Evolutionary conservation across 495 filamentous ascomycete species (phyloP).

Genomic region (Penicillium angulare): DNA sequence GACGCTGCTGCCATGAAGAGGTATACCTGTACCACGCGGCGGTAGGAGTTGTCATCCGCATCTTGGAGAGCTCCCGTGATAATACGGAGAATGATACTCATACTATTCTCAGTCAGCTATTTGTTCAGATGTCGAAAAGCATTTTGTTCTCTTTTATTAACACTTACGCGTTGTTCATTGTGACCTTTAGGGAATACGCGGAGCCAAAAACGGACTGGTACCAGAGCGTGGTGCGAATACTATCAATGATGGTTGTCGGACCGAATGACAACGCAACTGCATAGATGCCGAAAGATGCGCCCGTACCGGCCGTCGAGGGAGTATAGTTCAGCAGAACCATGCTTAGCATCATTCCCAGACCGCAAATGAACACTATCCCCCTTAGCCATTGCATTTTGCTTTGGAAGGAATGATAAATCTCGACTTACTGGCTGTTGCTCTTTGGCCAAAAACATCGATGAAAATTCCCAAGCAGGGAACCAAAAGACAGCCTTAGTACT

Average conservation of each 20-base stretch:
- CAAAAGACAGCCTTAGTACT: conserved; percentile 33
- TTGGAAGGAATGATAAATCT: not conserved
- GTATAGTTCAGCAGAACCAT: conserved; percentile 43
- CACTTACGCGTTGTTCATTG: conserved; percentile 46
- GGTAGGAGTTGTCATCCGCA: conserved; percentile 38
- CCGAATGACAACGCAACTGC: conserved; percentile 40
- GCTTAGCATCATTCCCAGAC: conserved; percentile 37
- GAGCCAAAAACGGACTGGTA: conserved; percentile 46
- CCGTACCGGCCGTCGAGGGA: conserved; percentile 31
- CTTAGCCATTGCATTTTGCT: not conserved
- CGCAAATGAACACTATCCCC: conserved; percentile 32
- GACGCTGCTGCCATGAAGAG: conserved; percentile 34
- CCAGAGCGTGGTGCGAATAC: conserved; percentile 44
- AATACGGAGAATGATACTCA: conserved; percentile 46
- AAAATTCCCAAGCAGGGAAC: conserved; percentile 44
- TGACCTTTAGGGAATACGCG: conserved; percentile 43
- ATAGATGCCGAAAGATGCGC: conserved; percentile 44
- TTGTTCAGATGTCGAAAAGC: not conserved
- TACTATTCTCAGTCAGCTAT: conserved; percentile 25
- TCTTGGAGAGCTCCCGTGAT: conserved; percentile 45
- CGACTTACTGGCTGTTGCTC: conserved; percentile 39
- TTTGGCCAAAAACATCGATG: conserved; percentile 43
- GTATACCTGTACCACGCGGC: conserved; percentile 40
- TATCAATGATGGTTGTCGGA: conserved; percentile 43
- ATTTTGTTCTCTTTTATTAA: not conserved